A percentile compares a stretch with the other conserved stretches of the same genome.
Conservation (phyloP, 257 asterid genomes). For the Nicotiana tabacum region DNA sequence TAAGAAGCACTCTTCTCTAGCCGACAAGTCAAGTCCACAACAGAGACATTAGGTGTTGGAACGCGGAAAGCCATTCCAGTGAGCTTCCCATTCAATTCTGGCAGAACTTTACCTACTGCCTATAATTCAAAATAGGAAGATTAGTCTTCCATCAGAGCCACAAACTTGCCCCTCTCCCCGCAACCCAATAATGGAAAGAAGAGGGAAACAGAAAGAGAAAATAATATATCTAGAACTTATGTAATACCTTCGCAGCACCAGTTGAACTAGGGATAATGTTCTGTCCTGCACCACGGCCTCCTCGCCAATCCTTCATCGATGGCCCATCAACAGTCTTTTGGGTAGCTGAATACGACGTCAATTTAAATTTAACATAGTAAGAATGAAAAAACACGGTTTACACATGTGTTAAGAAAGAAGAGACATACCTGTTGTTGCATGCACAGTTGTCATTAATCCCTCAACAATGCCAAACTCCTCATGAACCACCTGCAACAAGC, state of each 20-base stretch:
- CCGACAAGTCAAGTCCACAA: slow-evolving; percentile 94
- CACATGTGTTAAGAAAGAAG: background rate
- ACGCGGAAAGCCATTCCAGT: slow-evolving; percentile 99
- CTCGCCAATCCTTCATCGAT: slow-evolving; percentile 98
- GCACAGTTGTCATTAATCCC: slow-evolving; percentile 98
- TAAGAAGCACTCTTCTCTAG: slow-evolving; percentile 85
- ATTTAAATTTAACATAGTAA: slow-evolving; percentile 4
- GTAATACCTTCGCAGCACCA: slow-evolving; percentile 96
- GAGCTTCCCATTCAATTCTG: slow-evolving; percentile 93
- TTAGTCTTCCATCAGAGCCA: background rate
- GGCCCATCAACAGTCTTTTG: slow-evolving; percentile 99
- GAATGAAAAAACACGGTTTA: slow-evolving; percentile 9
- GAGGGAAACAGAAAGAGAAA: background rate
- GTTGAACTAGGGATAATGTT: slow-evolving; percentile 98
- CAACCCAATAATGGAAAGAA: background rate
- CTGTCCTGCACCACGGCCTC: slow-evolving; percentile 99
- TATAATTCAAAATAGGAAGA: slow-evolving; percentile 21
- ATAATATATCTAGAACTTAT: background rate
- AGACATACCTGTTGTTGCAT: slow-evolving; percentile 86
- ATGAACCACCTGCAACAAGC: slow-evolving; percentile 69
- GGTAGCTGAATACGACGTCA: slow-evolving; percentile 55
- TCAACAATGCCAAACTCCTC: slow-evolving; percentile 95
- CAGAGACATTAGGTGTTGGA: slow-evolving; percentile 96
- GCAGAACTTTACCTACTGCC: slow-evolving; percentile 99
- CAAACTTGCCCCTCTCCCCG: background rate